Percentiles rank a stretch among this genome's conserved stretches.
Evolutionary conservation across 805 yeast species (phyloP).

Genomic region (Wickerhamiella allomyrinae): DNA sequence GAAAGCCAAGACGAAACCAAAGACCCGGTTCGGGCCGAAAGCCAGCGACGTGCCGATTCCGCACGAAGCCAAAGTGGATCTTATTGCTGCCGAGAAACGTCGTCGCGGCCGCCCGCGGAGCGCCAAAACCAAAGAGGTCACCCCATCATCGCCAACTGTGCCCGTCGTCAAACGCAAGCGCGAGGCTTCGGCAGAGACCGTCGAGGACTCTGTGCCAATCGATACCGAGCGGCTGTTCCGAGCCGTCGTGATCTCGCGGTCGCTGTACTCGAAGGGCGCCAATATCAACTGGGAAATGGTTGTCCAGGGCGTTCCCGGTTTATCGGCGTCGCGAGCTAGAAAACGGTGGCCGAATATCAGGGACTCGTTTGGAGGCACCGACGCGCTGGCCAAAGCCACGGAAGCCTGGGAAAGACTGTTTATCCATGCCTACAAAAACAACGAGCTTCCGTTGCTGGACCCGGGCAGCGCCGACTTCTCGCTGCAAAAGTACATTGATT

Average conservation of each 20-base stretch:
- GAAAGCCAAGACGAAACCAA: not conserved
- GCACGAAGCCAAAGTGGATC: not conserved
- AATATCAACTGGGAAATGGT: slow-evolving; percentile 54
- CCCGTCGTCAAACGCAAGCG: not conserved
- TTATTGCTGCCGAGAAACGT: not conserved
- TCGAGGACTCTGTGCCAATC: slow-evolving; percentile 2
- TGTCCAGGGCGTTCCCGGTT: slow-evolving; percentile 32
- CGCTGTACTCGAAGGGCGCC: slow-evolving; percentile 28
- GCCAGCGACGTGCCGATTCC: not conserved
- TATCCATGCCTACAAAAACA: slow-evolving; percentile 42
- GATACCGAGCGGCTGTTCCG: slow-evolving; percentile 43
- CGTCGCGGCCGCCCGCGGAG: not conserved
- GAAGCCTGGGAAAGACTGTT: slow-evolving; percentile 56
- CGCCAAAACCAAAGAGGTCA: not conserved
- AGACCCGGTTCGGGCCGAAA: not conserved
- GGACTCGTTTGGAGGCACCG: slow-evolving; percentile 43
- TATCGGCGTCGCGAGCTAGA: slow-evolving; percentile 33
- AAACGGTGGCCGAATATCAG: slow-evolving; percentile 62
- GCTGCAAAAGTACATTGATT: slow-evolving; percentile 35
- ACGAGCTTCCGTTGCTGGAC: slow-evolving; percentile 27
- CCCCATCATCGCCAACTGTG: not conserved
- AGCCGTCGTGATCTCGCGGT: slow-evolving; percentile 52
- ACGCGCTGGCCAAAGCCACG: slow-evolving; percentile 39
- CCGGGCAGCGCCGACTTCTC: slow-evolving; percentile 31
- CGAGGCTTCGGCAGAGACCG: slow-evolving; percentile 1